These are phyloP conservation scores for Sporothrix globosa DNA, from an alignment of 2,329 filamentous ascomycete genomes.

Conservation along the genomic window DNA sequence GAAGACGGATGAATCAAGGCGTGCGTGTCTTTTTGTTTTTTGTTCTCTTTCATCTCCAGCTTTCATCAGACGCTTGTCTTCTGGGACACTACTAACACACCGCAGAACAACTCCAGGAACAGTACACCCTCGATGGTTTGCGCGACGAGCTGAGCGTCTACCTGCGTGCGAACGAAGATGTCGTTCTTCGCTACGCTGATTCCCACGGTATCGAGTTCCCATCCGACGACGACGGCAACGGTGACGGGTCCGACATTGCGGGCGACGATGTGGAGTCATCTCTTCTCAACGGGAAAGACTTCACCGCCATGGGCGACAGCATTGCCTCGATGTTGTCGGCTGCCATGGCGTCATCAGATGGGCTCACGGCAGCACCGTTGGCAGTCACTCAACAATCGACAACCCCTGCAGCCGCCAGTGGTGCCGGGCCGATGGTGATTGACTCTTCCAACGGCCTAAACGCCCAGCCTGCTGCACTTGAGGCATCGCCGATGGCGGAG, in stretches of 20 bases:
- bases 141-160: constrained; percentile 43
- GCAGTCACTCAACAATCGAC: background rate
- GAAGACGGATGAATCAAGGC: constrained; percentile 51
- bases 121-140: constrained; percentile 48
- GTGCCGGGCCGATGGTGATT: background rate
- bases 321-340: constrained; percentile 34
- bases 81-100: constrained; percentile 1
- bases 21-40: constrained; percentile 34
- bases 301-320: constrained; percentile 23
- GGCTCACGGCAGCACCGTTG: background rate
- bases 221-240: constrained; percentile 41
- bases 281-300: background rate
- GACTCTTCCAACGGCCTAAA: background rate
- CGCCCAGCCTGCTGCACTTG: background rate
- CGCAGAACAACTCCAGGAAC: constrained; percentile 42
- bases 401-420: too few relatives aligned
- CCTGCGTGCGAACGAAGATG: constrained; percentile 42
- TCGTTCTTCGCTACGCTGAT: constrained; percentile 45
- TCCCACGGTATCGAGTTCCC: constrained; percentile 47
- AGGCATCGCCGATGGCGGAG: constrained; percentile 24
- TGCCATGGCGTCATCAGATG: constrained; percentile 25
- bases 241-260: constrained; percentile 34
- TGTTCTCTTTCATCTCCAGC: background rate
- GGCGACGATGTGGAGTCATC: background rate
- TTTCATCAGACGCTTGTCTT: too few relatives aligned